Conservation (phyloP, 441 rosid species). For the Flueggea neowawraea region DNA sequence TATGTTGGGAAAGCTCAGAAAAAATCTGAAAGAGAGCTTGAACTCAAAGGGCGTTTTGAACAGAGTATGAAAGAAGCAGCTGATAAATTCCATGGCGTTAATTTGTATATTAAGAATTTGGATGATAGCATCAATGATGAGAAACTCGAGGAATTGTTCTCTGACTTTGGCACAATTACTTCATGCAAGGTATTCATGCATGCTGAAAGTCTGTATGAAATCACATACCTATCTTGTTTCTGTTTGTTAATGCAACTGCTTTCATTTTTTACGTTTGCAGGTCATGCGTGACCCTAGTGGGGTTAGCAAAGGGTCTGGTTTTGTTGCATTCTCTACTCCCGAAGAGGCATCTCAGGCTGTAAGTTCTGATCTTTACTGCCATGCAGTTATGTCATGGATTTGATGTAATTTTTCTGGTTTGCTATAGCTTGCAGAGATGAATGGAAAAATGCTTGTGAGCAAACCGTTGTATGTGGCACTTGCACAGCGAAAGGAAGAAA, state of each 20-base stretch:
- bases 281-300: conserved; percentile 77
- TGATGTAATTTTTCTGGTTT: not conserved
- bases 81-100: conserved; percentile 46
- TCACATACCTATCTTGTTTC: too few relatives aligned
- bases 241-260: not conserved
- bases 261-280: conserved; percentile 21
- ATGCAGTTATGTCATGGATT: not conserved
- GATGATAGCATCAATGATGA: conserved; percentile 68
- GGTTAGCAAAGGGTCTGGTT: conserved; percentile 67
- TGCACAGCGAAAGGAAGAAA: conserved; percentile 73
- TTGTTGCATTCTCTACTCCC: conserved; percentile 69
- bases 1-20: conserved; percentile 69
- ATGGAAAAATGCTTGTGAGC: conserved; percentile 64
- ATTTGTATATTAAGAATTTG: conserved; percentile 57
- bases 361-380: conserved; percentile 20
- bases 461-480: conserved; percentile 78
- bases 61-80: conserved; percentile 63
- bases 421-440: conserved; percentile 56
- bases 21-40: conserved; percentile 68
- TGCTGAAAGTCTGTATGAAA: too few relatives aligned
- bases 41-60: conserved; percentile 57
- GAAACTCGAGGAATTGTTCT: conserved; percentile 63
- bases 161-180: conserved; percentile 62
- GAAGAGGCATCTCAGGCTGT: conserved; percentile 81
- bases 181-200: conserved; percentile 58